phyloP scores from a whole-genome alignment of 1,139 yeast species.

The Blastobotrys buckinghamii region DNA sequence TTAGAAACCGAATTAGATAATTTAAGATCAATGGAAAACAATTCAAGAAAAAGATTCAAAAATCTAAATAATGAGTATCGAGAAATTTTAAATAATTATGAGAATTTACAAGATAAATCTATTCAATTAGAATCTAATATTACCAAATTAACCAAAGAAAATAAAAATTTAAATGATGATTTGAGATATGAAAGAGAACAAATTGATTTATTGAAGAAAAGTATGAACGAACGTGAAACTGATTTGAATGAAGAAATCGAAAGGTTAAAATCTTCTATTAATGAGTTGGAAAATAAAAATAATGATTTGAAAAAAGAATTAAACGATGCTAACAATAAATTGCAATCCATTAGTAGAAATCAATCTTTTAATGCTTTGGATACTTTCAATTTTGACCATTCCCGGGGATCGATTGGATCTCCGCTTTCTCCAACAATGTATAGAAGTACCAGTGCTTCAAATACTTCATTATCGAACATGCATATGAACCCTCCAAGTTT shows the following conservation, averaged over 20 bases:
- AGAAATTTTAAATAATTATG: conserved; percentile 20
- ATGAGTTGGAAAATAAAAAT: conserved; percentile 1
- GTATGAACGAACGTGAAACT: not conserved
- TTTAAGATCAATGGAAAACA: conserved; percentile 21
- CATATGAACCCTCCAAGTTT: too few species aligned
- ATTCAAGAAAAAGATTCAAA: conserved; percentile 24
- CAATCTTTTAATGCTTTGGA: not conserved
- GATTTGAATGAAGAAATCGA: conserved; percentile 12
- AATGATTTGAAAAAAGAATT: not conserved
- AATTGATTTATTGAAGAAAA: not conserved
- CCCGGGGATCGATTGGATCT: too few species aligned
- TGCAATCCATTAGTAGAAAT: not conserved
- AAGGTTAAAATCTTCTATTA: conserved; percentile 14
- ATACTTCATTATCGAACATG: not conserved
- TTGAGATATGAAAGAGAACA: conserved; percentile 13
- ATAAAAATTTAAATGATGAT: not conserved
- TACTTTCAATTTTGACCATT: not conserved
- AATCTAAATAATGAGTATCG: conserved; percentile 20
- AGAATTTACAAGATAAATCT: conserved; percentile 26
- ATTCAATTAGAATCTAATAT: conserved; percentile 29
- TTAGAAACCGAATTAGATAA: conserved; percentile 40
- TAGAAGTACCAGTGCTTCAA: not conserved
- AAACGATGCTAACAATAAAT: not conserved
- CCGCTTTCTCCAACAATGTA: not conserved
- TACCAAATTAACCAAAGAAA: conserved; percentile 17